Conservation (phyloP, 306 rosid genomes). For the Prunus mume region DNA sequence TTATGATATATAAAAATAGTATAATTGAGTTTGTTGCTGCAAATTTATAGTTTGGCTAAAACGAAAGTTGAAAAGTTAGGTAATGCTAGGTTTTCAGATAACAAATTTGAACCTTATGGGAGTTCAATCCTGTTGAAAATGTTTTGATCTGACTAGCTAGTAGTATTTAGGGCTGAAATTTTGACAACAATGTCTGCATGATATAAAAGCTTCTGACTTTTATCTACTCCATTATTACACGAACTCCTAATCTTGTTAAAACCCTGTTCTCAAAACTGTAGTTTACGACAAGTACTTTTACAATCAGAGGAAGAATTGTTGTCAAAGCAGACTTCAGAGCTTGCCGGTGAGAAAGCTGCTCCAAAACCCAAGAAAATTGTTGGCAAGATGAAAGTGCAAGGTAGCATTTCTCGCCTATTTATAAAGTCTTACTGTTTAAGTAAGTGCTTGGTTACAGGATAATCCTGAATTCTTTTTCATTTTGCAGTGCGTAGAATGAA, state of each 20-base stretch:
- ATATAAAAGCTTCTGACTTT: background rate
- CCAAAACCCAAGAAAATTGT: constrained; percentile 79
- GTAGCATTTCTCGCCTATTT: constrained; percentile 39
- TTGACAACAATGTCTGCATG: background rate
- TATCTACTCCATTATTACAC: background rate
- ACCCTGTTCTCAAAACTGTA: constrained; percentile 30
- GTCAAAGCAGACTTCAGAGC: constrained; percentile 71
- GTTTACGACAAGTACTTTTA: constrained; percentile 78
- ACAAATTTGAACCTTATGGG: background rate
- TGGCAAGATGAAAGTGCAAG: constrained; percentile 99
- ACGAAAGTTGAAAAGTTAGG: background rate
- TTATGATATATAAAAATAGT: background rate
- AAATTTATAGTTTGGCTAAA: background rate
- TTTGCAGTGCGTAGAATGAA: constrained; percentile 90
- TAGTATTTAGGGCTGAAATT: background rate
- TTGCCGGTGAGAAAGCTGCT: constrained; percentile 74
- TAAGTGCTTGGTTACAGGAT: constrained; percentile 12
- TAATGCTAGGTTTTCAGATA: background rate
- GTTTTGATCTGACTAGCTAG: background rate
- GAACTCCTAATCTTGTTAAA: constrained; percentile 6
- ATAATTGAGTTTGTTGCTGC: background rate
- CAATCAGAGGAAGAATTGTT: constrained; percentile 91
- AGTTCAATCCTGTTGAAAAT: background rate
- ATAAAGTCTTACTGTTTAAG: constrained; percentile 18
- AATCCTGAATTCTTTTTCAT: constrained; percentile 18